These are phyloP conservation scores for Penstemon barbatus DNA, from an alignment of 257 asterid species.

Conservation along the genomic window DNA sequence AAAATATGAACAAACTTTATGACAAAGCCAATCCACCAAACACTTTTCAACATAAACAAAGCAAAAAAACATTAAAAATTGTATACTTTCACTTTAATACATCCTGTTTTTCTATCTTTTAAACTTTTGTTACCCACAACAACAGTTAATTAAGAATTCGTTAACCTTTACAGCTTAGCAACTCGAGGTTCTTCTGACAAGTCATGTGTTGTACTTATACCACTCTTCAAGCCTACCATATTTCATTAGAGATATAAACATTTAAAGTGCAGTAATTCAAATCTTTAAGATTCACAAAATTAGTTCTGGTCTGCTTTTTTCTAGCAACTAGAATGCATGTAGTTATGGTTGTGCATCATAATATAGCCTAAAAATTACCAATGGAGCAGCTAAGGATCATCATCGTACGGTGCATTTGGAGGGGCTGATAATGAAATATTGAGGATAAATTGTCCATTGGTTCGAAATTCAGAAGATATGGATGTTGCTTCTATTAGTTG, in stretches of 20 bases:
- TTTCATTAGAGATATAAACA: slow-evolving; percentile 11
- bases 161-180: slow-evolving; percentile 46
- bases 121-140: slow-evolving; percentile 10
- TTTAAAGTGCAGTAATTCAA: neutral
- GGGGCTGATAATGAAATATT: slow-evolving; percentile 39
- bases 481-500: slow-evolving; percentile 38
- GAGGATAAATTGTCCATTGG: slow-evolving; percentile 41
- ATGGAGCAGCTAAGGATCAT: slow-evolving; percentile 62
- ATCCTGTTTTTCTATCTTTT: slow-evolving; percentile 30
- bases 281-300: neutral
- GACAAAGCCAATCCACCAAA: slow-evolving; percentile 53
- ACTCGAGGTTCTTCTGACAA: slow-evolving; percentile 12
- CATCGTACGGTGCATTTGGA: slow-evolving; percentile 55
- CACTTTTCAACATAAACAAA: slow-evolving; percentile 12
- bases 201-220: neutral
- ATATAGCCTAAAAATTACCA: slow-evolving; percentile 19
- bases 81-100: slow-evolving; percentile 24
- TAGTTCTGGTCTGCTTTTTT: neutral
- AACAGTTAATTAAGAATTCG: slow-evolving; percentile 27
- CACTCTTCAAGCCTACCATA: neutral
- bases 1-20: slow-evolving; percentile 29
- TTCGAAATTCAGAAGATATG: slow-evolving; percentile 45
- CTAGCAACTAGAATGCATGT: neutral
- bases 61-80: slow-evolving; percentile 22
- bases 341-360: slow-evolving; percentile 10